phyloP scores from a whole-genome alignment of 2,329 filamentous ascomycete genomes.

The Fusarium sp. region DNA sequence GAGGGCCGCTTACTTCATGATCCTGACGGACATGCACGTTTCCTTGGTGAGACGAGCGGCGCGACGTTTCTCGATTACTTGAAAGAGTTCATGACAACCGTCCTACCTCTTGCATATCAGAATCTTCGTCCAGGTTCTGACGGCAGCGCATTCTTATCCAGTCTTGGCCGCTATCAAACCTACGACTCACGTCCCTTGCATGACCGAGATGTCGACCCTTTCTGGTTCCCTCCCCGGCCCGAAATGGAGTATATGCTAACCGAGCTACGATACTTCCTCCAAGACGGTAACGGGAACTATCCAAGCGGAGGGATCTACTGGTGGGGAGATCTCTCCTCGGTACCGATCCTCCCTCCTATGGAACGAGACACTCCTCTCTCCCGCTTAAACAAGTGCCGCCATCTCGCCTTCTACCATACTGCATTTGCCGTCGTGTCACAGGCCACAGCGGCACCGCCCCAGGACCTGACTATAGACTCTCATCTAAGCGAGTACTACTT shows the following conservation, averaged over 20 bases:
- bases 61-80: slow-evolving; percentile 63
- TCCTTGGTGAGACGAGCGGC: slow-evolving; percentile 63
- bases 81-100: slow-evolving; percentile 60
- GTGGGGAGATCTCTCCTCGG: slow-evolving; percentile 57
- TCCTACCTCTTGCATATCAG: slow-evolving; percentile 51
- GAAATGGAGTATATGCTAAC: slow-evolving; percentile 55
- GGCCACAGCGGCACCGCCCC: slow-evolving; percentile 39
- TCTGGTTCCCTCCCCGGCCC: slow-evolving; percentile 52
- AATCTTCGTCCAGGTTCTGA: slow-evolving; percentile 37
- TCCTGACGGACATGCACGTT: slow-evolving; percentile 57
- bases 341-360: slow-evolving; percentile 45
- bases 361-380: slow-evolving; percentile 36
- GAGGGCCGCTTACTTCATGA: slow-evolving; percentile 60
- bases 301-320: slow-evolving; percentile 62
- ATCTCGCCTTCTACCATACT: slow-evolving; percentile 59
- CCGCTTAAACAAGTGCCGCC: slow-evolving; percentile 47
- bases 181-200: slow-evolving; percentile 58
- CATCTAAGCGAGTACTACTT: slow-evolving; percentile 59
- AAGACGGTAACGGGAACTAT: slow-evolving; percentile 58
- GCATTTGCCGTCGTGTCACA: slow-evolving; percentile 57
- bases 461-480: slow-evolving; percentile 41
- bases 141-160: slow-evolving; percentile 54
- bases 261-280: slow-evolving; percentile 58
- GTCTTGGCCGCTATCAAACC: slow-evolving; percentile 60
- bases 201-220: slow-evolving; percentile 53